A percentile compares a stretch with the other conserved stretches of the same genome.
Evolutionary conservation across 1,139 yeast genomes (phyloP).

Genomic region (Petasospora rhodanensis): DNA sequence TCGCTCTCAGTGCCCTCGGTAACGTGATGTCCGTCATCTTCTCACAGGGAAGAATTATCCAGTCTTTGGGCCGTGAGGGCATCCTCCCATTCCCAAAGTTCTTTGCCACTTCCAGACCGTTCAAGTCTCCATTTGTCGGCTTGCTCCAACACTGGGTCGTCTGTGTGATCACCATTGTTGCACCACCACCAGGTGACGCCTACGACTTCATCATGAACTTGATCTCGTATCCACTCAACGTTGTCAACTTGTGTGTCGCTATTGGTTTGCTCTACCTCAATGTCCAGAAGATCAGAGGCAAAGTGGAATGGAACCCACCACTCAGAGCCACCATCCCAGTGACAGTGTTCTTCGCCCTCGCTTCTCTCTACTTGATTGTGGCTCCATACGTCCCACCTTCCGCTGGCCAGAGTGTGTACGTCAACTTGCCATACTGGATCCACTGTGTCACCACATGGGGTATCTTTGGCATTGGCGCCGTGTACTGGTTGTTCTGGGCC

Average conservation of each 20-base stretch:
- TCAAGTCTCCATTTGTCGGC: slow-evolving; percentile 53
- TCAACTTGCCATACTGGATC: slow-evolving; percentile 66
- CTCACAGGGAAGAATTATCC: slow-evolving; percentile 74
- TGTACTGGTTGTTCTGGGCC: slow-evolving; percentile 71
- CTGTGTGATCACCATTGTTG: slow-evolving; percentile 49
- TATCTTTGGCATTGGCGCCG: slow-evolving; percentile 63
- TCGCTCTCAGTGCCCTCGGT: slow-evolving; percentile 72
- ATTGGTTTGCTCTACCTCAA: slow-evolving; percentile 66
- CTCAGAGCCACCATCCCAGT: slow-evolving; percentile 64
- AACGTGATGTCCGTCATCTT: slow-evolving; percentile 75
- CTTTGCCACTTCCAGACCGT: slow-evolving; percentile 50
- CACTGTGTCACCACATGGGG: slow-evolving; percentile 86
- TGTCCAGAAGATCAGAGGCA: slow-evolving; percentile 48
- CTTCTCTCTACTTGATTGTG: slow-evolving; percentile 65
- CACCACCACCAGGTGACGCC: slow-evolving; percentile 75
- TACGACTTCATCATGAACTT: slow-evolving; percentile 70
- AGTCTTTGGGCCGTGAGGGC: slow-evolving; percentile 70
- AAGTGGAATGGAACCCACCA: slow-evolving; percentile 68
- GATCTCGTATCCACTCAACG: slow-evolving; percentile 71
- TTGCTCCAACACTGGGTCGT: slow-evolving; percentile 50
- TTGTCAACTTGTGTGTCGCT: slow-evolving; percentile 71
- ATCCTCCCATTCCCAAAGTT: slow-evolving; percentile 62
- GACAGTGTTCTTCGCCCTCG: slow-evolving; percentile 56
- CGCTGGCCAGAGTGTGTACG: slow-evolving; percentile 61
- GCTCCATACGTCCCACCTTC: slow-evolving; percentile 84